phyloP scores from a whole-genome alignment of 2,329 filamentous ascomycete genomes.

The Trichophyton schoenleinii region DNA sequence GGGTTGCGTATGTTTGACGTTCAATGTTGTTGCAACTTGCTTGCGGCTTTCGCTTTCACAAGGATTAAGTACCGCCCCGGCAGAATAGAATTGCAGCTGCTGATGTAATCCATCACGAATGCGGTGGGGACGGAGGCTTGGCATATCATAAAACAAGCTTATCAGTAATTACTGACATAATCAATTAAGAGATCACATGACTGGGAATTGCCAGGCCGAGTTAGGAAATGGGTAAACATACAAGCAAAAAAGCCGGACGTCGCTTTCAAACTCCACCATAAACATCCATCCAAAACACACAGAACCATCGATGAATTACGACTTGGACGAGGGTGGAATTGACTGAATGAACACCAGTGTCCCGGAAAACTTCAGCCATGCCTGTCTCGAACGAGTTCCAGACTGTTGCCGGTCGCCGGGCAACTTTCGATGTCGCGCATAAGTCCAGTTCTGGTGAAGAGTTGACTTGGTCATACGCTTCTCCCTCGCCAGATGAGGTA shows the following conservation, averaged over 20 bases:
- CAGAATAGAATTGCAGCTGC: not conserved
- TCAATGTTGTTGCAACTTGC: not conserved
- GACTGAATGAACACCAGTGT: not conserved
- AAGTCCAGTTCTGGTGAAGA: slow-evolving; percentile 38
- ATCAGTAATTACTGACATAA: not conserved
- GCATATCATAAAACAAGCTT: not conserved
- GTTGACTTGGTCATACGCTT: slow-evolving; percentile 74
- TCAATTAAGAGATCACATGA: not conserved
- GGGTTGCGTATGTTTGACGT: not conserved
- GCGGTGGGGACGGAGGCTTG: not conserved
- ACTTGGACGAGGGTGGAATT: not conserved
- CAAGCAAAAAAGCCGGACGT: not conserved
- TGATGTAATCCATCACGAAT: not conserved
- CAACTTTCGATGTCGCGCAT: slow-evolving; percentile 60
- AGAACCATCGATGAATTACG: not conserved
- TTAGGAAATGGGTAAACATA: slow-evolving; percentile 2
- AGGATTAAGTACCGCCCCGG: not conserved
- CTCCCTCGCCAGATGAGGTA: slow-evolving; percentile 53
- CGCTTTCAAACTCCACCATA: not conserved
- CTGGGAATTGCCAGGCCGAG: not conserved
- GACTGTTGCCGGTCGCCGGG: slow-evolving; percentile 63
- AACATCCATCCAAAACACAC: not conserved
- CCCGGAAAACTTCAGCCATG: not conserved
- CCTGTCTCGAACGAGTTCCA: not conserved
- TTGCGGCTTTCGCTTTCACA: not conserved